phyloP scores from a whole-genome alignment of 1,284 basidiomycete genomes.

The Porodaedalea pini region DNA sequence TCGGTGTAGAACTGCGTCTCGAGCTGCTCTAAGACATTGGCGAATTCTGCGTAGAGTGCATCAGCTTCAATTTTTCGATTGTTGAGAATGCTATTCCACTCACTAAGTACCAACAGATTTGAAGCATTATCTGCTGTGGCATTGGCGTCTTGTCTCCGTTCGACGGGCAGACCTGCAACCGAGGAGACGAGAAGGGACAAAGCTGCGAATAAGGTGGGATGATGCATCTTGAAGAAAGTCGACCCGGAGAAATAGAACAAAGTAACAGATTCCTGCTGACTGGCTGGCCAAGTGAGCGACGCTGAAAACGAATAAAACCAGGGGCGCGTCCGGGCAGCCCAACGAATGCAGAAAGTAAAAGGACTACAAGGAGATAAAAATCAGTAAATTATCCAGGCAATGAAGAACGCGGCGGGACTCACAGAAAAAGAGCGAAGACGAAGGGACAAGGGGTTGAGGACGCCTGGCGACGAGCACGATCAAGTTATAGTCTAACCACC shows the following conservation, averaged over 20 bases:
- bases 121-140: constrained; percentile 27
- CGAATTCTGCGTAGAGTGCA: constrained; percentile 56
- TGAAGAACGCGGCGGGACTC: constrained; percentile 1
- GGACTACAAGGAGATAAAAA: background rate
- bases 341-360: constrained; percentile 39
- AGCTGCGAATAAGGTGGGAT: constrained; percentile 39
- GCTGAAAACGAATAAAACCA: constrained; percentile 45
- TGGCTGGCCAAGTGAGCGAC: constrained; percentile 42
- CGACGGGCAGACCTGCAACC: constrained; percentile 39
- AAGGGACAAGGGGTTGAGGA: constrained; percentile 4
- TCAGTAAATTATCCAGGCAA: background rate
- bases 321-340: constrained; percentile 72
- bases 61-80: constrained; percentile 2
- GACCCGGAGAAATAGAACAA: constrained; percentile 22
- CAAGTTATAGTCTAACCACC: background rate
- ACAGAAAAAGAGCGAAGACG: constrained; percentile 15
- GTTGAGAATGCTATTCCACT: constrained; percentile 29
- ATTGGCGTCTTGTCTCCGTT: constrained; percentile 34
- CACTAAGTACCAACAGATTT: constrained; percentile 60
- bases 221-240: constrained; percentile 46
- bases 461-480: background rate
- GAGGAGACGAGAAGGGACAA: constrained; percentile 50
- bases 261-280: constrained; percentile 43
- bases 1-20: constrained; percentile 69
- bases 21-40: constrained; percentile 68